Conservation (phyloP, 2,329 filamentous ascomycete species). For the Diaporthe amygdali region DNA sequence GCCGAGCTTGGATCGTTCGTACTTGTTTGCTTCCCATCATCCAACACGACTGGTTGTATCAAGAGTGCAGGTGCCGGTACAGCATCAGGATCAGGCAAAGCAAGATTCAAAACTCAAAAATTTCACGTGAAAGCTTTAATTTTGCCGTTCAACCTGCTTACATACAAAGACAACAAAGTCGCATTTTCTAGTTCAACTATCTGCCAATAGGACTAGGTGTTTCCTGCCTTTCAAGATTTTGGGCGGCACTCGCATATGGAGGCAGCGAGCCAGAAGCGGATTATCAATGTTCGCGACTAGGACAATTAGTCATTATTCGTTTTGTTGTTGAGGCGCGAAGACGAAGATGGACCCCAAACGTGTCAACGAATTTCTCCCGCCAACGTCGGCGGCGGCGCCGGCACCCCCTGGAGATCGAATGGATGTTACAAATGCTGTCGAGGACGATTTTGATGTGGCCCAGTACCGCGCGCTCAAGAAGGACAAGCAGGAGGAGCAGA, state of each 20-base stretch:
- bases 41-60: background rate
- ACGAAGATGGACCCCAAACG: constrained; percentile 11
- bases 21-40: background rate
- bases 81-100: background rate
- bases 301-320: background rate
- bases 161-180: background rate
- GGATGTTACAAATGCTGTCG: background rate
- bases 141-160: background rate
- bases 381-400: background rate
- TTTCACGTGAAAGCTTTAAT: background rate
- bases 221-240: too few relatives aligned
- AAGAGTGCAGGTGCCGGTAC: background rate
- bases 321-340: too few relatives aligned
- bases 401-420: background rate
- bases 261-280: background rate
- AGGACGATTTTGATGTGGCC: constrained; percentile 21
- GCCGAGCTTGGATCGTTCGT: background rate
- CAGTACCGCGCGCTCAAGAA: constrained; percentile 18
- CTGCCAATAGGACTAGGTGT: too few relatives aligned
- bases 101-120: background rate
- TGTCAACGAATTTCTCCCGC: constrained; percentile 22
- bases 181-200: too few relatives aligned
- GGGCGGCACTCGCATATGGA: too few relatives aligned
- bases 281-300: background rate
- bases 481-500: constrained; percentile 22